phyloP scores from a whole-genome alignment of 1,284 basidiomycete genomes.

The Rhodotorula sp. region DNA sequence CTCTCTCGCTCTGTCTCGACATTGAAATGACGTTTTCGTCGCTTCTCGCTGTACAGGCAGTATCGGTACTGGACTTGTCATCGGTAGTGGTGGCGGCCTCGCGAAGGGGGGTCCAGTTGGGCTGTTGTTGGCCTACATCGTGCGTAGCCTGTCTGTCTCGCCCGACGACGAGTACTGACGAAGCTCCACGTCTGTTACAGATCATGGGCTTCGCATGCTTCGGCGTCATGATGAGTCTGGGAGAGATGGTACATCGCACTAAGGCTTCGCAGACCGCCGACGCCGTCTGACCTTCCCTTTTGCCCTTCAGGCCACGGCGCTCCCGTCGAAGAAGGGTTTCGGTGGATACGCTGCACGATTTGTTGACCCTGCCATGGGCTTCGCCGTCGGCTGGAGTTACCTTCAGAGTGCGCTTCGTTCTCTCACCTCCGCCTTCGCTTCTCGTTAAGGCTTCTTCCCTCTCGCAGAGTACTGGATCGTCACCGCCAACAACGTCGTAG shows the following conservation, averaged over 20 bases:
- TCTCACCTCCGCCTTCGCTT: neutral
- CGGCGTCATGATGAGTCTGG: too few relatives aligned
- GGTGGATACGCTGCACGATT: conserved; percentile 50
- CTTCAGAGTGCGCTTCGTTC: neutral
- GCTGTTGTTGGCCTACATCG: conserved; percentile 39
- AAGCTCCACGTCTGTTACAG: too few relatives aligned
- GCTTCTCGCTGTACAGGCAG: too few relatives aligned
- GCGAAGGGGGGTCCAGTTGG: conserved; percentile 47
- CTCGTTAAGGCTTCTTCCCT: neutral
- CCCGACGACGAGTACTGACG: neutral
- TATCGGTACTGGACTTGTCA: conserved; percentile 61
- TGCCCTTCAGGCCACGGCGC: neutral
- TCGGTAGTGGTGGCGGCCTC: conserved; percentile 47
- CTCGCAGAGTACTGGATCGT: too few relatives aligned
- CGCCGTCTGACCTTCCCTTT: too few relatives aligned
- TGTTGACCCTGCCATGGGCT: conserved; percentile 52
- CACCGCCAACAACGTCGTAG: conserved; percentile 22
- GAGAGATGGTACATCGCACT: neutral
- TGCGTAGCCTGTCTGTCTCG: neutral
- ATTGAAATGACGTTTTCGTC: too few relatives aligned
- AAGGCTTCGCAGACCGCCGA: too few relatives aligned
- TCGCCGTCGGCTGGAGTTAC: conserved; percentile 43
- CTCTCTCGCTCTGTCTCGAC: too few relatives aligned
- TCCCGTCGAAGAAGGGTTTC: conserved; percentile 22
- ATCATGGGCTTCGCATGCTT: too few relatives aligned